A percentile compares a stretch with the other conserved stretches of the same genome.
Evolutionary conservation across 208 protist genomes (phyloP).

Genomic region (Trypanosoma avium): DNA sequence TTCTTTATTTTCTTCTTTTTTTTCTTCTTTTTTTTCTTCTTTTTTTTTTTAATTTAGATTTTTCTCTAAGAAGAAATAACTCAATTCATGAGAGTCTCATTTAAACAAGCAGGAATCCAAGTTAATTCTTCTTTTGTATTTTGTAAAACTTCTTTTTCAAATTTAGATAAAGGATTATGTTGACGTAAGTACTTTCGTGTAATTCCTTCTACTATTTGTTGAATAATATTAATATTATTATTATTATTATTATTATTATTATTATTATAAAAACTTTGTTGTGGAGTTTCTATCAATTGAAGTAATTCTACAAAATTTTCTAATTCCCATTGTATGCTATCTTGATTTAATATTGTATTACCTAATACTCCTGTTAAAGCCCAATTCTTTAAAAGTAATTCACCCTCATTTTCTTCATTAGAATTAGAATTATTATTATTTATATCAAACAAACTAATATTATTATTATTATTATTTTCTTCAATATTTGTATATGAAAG

Average conservation of each 20-base stretch:
- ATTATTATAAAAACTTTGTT: background rate
- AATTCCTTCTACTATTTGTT: conserved; percentile 30
- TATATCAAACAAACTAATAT: background rate
- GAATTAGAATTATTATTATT: background rate
- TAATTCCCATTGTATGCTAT: conserved; percentile 26
- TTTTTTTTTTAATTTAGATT: background rate
- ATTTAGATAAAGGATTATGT: conserved; percentile 14
- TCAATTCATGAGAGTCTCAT: background rate
- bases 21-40: background rate
- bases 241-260: no score
- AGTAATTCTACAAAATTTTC: conserved; percentile 40
- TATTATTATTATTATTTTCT: background rate
- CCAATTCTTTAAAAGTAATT: conserved; percentile 7
- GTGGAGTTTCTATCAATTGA: conserved; percentile 25
- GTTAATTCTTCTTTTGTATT: background rate
- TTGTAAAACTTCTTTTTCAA: conserved; percentile 16
- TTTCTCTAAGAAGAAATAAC: background rate
- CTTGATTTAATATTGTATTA: background rate
- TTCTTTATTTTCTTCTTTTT: background rate
- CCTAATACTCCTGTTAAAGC: conserved; percentile 21
- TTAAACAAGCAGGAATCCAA: conserved; percentile 16
- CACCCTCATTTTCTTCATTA: background rate
- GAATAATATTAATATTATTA: conserved; percentile 6
- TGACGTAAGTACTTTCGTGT: conserved; percentile 27
- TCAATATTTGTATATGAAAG: conserved; percentile 29